These are phyloP conservation scores for Gracilaria caudata DNA, from an alignment of 23 red algal genomes.

Conservation along the genomic window DNA sequence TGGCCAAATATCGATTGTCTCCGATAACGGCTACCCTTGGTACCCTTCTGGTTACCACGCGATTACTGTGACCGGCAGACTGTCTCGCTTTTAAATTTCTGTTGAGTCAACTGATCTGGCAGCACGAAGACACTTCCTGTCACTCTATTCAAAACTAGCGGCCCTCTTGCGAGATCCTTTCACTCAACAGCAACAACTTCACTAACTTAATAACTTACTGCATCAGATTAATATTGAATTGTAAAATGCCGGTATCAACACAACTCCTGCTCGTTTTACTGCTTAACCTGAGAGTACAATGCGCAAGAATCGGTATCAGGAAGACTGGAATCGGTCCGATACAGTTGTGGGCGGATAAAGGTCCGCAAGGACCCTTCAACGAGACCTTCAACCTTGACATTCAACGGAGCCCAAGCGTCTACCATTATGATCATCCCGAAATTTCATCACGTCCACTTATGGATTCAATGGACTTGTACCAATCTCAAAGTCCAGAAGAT, in stretches of 20 bases:
- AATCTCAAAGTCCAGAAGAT: background rate
- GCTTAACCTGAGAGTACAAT: background rate
- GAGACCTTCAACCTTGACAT: background rate
- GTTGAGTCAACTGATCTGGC: background rate
- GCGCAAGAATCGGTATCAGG: background rate
- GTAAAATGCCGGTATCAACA: background rate
- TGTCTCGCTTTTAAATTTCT: constrained; percentile 18
- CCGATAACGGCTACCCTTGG: constrained; percentile 13
- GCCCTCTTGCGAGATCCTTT: background rate
- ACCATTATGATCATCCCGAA: background rate
- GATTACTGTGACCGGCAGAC: background rate
- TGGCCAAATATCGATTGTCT: constrained; percentile 23
- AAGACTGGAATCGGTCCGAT: background rate
- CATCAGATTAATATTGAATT: background rate
- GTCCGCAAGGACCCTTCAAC: background rate
- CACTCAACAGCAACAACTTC: background rate
- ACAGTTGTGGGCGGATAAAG: background rate
- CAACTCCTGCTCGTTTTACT: background rate
- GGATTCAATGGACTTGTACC: background rate
- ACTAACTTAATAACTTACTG: background rate
- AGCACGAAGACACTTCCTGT: background rate
- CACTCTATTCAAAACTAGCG: background rate
- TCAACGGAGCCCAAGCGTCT: background rate
- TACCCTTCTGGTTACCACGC: no score
- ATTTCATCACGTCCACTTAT: background rate